Conservation (phyloP, 164 flowering plant species). For the Kingdonia uniflora region DNA sequence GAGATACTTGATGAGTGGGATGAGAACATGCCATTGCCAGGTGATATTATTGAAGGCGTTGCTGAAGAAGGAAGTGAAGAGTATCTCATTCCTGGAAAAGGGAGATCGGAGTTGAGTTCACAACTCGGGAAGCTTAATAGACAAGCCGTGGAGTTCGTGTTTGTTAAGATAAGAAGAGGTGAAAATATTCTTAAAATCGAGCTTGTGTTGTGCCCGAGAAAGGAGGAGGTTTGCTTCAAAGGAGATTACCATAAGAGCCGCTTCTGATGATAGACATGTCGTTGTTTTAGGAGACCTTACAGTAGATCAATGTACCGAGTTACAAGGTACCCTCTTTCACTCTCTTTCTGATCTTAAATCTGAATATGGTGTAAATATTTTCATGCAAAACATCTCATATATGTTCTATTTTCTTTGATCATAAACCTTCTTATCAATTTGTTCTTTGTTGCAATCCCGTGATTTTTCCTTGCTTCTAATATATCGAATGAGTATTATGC, state of each 20-base stretch:
- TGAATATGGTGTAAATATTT: no score
- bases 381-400: no score
- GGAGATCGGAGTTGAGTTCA: slow-evolving; percentile 32
- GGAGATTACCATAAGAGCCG: slow-evolving; percentile 33
- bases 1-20: slow-evolving; percentile 39
- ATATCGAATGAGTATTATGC: slow-evolving; percentile 3
- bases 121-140: slow-evolving; percentile 28
- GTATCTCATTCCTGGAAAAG: slow-evolving; percentile 21
- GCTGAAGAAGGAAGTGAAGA: slow-evolving; percentile 21
- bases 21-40: slow-evolving; percentile 56
- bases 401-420: no score
- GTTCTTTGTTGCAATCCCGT: no score
- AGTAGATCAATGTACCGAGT: slow-evolving; percentile 35
- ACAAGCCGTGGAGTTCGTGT: slow-evolving; percentile 15
- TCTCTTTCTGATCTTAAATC: not conserved
- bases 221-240: slow-evolving; percentile 20
- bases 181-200: slow-evolving; percentile 21
- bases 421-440: no score
- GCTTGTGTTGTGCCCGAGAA: slow-evolving; percentile 27
- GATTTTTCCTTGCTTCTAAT: no score
- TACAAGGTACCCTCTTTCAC: slow-evolving; percentile 31
- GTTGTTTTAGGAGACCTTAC: slow-evolving; percentile 44
- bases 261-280: slow-evolving; percentile 38
- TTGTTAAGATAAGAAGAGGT: slow-evolving; percentile 47
- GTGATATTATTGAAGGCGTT: slow-evolving; percentile 49